Evolutionary conservation across 768 basidiomycete species (phyloP).

Genomic region (Sarcodon aspratus): DNA sequence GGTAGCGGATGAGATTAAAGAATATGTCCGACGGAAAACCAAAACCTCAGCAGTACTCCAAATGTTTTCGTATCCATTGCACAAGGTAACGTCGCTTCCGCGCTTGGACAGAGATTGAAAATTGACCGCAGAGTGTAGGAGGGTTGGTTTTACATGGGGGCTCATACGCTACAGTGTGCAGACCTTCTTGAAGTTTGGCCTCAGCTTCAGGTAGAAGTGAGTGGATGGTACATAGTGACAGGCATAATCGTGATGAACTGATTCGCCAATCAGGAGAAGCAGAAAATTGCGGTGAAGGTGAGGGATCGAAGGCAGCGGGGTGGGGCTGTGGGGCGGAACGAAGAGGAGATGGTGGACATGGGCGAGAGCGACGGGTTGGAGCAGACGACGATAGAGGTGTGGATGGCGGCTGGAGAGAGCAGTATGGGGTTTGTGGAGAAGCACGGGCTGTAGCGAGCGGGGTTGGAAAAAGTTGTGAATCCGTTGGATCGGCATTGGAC

Average conservation of each 20-base stretch:
- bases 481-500: not conserved
- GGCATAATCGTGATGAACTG: not conserved
- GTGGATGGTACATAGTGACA: not conserved
- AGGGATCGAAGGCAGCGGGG: not conserved
- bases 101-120: not conserved
- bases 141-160: not conserved
- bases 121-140: not conserved
- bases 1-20: conserved; percentile 20
- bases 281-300: not conserved
- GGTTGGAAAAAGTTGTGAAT: not conserved
- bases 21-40: conserved; percentile 18
- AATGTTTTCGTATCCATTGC: not conserved
- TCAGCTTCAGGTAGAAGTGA: not conserved
- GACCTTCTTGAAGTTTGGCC: not conserved
- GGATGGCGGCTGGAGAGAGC: not conserved
- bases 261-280: not conserved
- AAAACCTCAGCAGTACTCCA: not conserved
- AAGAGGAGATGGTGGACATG: not conserved
- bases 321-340: not conserved
- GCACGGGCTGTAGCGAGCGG: not conserved
- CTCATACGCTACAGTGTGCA: not conserved
- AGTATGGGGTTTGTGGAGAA: not conserved
- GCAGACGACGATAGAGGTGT: not conserved
- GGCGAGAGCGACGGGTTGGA: not conserved
- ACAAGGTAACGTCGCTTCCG: not conserved